Conservation (phyloP, 1,139 yeast genomes). For the Meyerozyma athensensis region DNA sequence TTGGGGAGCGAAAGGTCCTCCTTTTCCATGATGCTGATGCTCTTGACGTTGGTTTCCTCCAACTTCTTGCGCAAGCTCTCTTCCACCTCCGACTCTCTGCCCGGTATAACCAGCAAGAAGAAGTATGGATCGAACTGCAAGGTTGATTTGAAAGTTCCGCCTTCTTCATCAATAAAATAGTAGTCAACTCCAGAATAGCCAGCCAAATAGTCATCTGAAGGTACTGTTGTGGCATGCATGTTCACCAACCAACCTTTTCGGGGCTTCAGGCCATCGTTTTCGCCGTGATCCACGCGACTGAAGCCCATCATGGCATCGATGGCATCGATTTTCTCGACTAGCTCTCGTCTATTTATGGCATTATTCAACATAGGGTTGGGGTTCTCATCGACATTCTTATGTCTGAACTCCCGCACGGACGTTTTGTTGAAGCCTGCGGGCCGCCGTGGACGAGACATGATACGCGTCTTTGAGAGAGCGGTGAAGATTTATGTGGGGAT, state of each 20-base stretch:
- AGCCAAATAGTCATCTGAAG: constrained; percentile 48
- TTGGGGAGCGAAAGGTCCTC: constrained; percentile 82
- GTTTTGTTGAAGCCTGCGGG: constrained; percentile 2
- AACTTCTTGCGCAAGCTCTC: constrained; percentile 69
- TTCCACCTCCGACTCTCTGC: constrained; percentile 77
- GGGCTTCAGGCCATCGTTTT: constrained; percentile 43
- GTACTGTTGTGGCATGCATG: constrained; percentile 70
- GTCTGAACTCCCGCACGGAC: background rate
- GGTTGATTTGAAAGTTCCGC: constrained; percentile 90
- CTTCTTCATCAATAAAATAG: constrained; percentile 95
- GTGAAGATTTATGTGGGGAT: background rate
- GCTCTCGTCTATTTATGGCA: constrained; percentile 35
- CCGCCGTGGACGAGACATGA: constrained; percentile 1
- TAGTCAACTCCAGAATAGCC: constrained; percentile 82
- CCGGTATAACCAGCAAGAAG: constrained; percentile 61
- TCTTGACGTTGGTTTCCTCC: constrained; percentile 56
- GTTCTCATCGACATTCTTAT: background rate
- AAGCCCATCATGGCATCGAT: constrained; percentile 83
- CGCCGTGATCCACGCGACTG: constrained; percentile 67
- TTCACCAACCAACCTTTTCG: constrained; percentile 85
- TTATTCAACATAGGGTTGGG: constrained; percentile 39
- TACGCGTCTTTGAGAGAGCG: background rate
- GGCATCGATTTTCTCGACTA: constrained; percentile 52
- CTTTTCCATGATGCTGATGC: constrained; percentile 50
- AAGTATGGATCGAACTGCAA: constrained; percentile 85